Base-by-base conservation (phyloP, 1,284 basidiomycete species). In the Naganishia albida region DNA sequence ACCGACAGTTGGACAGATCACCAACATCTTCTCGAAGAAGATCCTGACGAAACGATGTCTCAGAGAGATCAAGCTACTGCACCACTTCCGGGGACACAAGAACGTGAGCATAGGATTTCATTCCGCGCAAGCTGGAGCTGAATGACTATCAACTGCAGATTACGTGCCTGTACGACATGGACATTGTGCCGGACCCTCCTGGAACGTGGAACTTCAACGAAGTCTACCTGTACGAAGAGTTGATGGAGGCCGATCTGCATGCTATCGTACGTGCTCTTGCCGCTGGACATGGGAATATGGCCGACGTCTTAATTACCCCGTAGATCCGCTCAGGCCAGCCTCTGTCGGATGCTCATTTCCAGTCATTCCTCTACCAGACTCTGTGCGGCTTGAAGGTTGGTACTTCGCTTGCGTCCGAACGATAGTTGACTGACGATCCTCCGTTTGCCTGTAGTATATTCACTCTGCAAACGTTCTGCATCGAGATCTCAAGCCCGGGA, bases 161-260 rank as follows among this genome's bases (percentile, higher is more conserved):
- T 34, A 57, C 42, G 72, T 82, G 93, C 74, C 81, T 97, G 48
- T 97, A 96, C 74, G 94, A 97, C 77, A 94, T 97, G 91, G 93
- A 95, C 77, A 92, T 95, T 66, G 91, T 95, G 55, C 91, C 92
- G 77, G 88, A 90, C 71, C 85, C 89, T 18, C 75, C 77, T n/a
- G 76, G 76, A 66, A 88, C 85, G 67, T 89, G 90, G 70, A 89
- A 90, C 77, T 97, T 97, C 76, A 90, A 93, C 76, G 93, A 96
- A 80, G 93, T 96, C 18, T 96, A 94, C 78, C 88, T 95, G 72
- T 95, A 94, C 76, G 92, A 96, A 82, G 93, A 97, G 78, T 86
- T 98, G 69, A 99, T 99, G 96, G 96, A 99, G 79, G 96, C 96
- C 59, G 96, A 99, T 84, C 84, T 99, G 20, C 96, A 99, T 75